Evolutionary conservation across 2,329 filamentous ascomycete genomes (phyloP).

Genomic region (Seiridium cupressi): DNA sequence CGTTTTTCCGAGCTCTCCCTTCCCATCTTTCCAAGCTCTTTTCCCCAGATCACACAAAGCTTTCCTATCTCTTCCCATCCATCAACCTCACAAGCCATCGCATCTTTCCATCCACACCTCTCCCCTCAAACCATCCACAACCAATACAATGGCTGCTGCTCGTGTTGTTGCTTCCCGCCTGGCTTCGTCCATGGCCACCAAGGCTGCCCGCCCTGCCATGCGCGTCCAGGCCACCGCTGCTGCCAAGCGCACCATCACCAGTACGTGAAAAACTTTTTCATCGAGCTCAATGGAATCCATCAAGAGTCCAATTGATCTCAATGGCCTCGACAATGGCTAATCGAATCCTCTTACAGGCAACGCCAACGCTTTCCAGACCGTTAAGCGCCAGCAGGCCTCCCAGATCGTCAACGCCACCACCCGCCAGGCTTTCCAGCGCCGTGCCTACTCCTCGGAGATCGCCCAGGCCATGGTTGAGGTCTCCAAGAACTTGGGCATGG

Average conservation of each 20-base stretch:
- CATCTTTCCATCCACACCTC: constrained; percentile 35
- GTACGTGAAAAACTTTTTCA: constrained; percentile 47
- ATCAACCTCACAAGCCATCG: constrained; percentile 19
- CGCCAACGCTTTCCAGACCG: constrained; percentile 58
- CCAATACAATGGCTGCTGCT: constrained; percentile 75
- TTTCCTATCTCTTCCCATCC: constrained; percentile 18
- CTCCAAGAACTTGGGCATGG: constrained; percentile 89
- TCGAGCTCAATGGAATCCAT: constrained; percentile 10
- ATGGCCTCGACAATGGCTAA: constrained; percentile 10
- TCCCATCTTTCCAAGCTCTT: constrained; percentile 28
- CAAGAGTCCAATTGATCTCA: not conserved
- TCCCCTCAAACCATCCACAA: constrained; percentile 40
- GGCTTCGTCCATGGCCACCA: constrained; percentile 73
- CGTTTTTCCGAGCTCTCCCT: constrained; percentile 26
- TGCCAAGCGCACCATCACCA: constrained; percentile 75
- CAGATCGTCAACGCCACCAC: constrained; percentile 65
- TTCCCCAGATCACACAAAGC: constrained; percentile 21
- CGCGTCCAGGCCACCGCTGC: constrained; percentile 59
- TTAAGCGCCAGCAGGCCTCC: constrained; percentile 71
- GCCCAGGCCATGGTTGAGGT: constrained; percentile 85
- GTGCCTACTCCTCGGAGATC: constrained; percentile 85
- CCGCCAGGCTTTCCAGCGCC: constrained; percentile 65
- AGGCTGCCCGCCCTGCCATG: constrained; percentile 75
- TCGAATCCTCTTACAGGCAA: constrained; percentile 35
- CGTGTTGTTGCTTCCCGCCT: constrained; percentile 77